Percentiles rank a stretch among this genome's conserved stretches.
phyloP scores from a whole-genome alignment of 257 asterid genomes.

The Scutellaria baicalensis region DNA sequence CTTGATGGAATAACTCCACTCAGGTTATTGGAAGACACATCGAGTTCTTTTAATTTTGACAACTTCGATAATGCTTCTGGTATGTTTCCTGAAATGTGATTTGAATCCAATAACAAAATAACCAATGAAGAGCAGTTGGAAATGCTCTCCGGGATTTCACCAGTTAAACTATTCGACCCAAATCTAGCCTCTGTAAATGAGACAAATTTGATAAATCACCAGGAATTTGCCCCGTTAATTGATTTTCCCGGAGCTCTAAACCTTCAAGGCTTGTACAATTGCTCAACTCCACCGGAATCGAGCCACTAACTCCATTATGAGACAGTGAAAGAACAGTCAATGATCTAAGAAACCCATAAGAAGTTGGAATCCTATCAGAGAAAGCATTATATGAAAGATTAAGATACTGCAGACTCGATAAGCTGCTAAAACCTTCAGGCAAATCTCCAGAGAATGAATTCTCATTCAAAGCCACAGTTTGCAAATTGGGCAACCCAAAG shows the following conservation, averaged over 20 bases:
- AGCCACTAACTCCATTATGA: conserved; percentile 39
- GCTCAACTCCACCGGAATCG: conserved; percentile 54
- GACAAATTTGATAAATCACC: conserved; percentile 42
- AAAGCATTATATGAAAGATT: conserved; percentile 61
- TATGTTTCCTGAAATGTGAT: conserved; percentile 51
- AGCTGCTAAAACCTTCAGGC: conserved; percentile 88
- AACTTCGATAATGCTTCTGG: conserved; percentile 45
- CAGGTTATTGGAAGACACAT: conserved; percentile 52
- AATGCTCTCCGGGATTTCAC: conserved; percentile 51
- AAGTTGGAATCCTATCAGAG: conserved; percentile 53
- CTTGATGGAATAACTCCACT: conserved; percentile 50
- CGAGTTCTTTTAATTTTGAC: conserved; percentile 33
- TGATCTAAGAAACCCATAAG: conserved; percentile 64
- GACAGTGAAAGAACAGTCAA: conserved; percentile 47
- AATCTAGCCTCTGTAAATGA: conserved; percentile 51
- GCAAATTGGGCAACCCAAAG: conserved; percentile 66
- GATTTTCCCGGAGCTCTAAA: conserved; percentile 47
- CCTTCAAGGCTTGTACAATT: conserved; percentile 52
- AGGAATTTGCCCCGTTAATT: conserved; percentile 41
- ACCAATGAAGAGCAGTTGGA: conserved; percentile 55
- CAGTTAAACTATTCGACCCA: conserved; percentile 49
- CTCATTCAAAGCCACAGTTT: conserved; percentile 52
- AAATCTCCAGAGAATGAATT: conserved; percentile 53
- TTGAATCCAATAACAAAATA: conserved; percentile 42
- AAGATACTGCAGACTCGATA: conserved; percentile 53